Base-by-base conservation (phyloP, 805 yeast species). In the Ogataea paraovalis region DNA sequence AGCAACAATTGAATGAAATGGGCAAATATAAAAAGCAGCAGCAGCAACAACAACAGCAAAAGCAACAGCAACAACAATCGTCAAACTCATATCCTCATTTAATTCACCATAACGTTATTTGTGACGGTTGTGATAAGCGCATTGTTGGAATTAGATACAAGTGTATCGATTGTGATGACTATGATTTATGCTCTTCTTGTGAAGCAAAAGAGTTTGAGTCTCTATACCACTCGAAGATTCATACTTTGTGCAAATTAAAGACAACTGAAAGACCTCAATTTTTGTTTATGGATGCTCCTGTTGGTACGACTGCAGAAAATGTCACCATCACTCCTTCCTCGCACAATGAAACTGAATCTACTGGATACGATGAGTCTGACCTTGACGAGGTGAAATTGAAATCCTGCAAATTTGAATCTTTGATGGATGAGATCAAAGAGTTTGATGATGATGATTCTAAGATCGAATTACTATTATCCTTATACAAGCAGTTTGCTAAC, bases 81-180 rank as follows among this genome's bases (percentile, higher is more conserved):
- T 30, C 34, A 7, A 14, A 30, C 12, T 22, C 21, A 22, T 44
- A 44, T 10, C 43, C 41, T 16, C 22, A 37, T 19, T 10, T 41
- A 8, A 20, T 55, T 9, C 65, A 62, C 36, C 21, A 43, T 5
- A 48, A 48, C 27, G 55, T 65, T 21, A 32, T 52, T n/a, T 66
- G 71, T 49, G 70, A 68, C 50, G 60, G 61, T 16, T 68, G 72
- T 47, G 57, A 59, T 40, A 21, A 41, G 27, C 33, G 41, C 9
- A 55, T 63, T 20, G 40, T 23, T 5, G 85, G 85, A 7, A 51
- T 61, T 6, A 68, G 85, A 43, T 80, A 70, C 55, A 70, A 72
- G 39, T 80, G 85, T 59, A 52, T 72, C 22, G 73, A 78, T 27
- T 80, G 85, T 55, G 58, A 59, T 3, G 78, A 80, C 57, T 78